Evolutionary conservation across 1,284 basidiomycete species (phyloP), one percentile per base, ranked within the genome.

Genomic region (Cryptococcus sp.): DNA sequence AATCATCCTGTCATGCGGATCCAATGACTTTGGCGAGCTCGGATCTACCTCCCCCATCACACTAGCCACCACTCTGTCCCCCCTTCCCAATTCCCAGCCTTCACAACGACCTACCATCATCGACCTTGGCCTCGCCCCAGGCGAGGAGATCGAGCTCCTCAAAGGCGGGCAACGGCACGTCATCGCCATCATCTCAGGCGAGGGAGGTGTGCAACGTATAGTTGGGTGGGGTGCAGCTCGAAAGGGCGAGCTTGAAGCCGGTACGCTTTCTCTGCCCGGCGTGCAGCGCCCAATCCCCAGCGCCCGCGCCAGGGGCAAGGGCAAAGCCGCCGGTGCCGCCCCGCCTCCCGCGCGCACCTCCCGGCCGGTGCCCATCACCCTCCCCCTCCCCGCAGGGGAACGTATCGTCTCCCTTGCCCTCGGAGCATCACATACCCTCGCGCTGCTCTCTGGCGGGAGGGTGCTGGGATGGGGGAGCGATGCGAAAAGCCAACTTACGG

Each of bases 141-240:
- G 62, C 18, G 67, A 74, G 39, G 54, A 36, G 1, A 62, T 80
- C 20, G 56, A 65, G 38, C 56, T 64, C 21, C 64, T 92, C n/a
- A 70, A 77, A 15, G 78, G 87, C 0, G 88, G 89, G 0, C 86
- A 87, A 35, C 85, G 89, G 55, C 87, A 92, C 67, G 81, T 86
- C 52, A 66, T 90, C 40, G 80, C 74, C 1, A 74, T 81, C 16
- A 55, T 88, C 18, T 11, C 36, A 16, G 54, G 59, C 11, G 16
- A 11, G 23, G 39, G 38, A 2, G 49, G 50, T 15, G 46, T 43
- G 12, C 62, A 74, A 44, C 58, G 80, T 36, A 61, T 88, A 12
- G 76, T 86, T 0, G 91, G 91, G 2, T 95, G 91, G 91, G 92
- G 91, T 4, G 80, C 85, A 3, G 82, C 84, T 23, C 79, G 92